Evolutionary conservation across 352 stramenopile species (phyloP).

Genomic region (Pythium volutum): DNA sequence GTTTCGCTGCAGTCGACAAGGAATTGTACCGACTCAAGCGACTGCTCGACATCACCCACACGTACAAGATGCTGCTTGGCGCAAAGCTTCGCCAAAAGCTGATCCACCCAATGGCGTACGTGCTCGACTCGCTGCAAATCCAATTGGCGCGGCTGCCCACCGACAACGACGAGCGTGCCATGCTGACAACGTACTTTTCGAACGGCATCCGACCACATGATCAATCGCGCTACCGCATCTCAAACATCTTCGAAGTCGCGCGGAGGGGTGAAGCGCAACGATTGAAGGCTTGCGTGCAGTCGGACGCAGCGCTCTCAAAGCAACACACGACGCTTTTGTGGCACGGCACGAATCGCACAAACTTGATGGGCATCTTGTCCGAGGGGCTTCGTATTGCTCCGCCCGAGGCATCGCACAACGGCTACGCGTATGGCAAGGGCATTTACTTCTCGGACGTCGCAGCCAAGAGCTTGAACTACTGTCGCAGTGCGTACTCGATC

Average conservation of each 20-base stretch:
- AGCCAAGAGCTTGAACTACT: slow-evolving; percentile 73
- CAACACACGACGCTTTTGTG: slow-evolving; percentile 67
- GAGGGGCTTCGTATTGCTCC: slow-evolving; percentile 81
- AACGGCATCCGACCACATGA: slow-evolving; percentile 34
- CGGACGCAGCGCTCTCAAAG: slow-evolving; percentile 29
- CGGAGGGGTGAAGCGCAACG: slow-evolving; percentile 47
- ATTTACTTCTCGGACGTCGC: slow-evolving; percentile 82
- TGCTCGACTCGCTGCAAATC: slow-evolving; percentile 69
- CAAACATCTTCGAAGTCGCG: slow-evolving; percentile 64
- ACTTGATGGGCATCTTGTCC: slow-evolving; percentile 80
- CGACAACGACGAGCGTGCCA: slow-evolving; percentile 34
- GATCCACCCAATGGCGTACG: slow-evolving; percentile 68
- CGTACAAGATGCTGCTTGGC: slow-evolving; percentile 75
- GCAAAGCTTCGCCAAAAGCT: slow-evolving; percentile 38
- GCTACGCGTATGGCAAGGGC: slow-evolving; percentile 81
- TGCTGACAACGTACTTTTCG: slow-evolving; percentile 66
- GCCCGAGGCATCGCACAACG: slow-evolving; percentile 66
- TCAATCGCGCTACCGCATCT: slow-evolving; percentile 42
- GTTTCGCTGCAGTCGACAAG: slow-evolving; percentile 47
- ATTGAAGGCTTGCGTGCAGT: slow-evolving; percentile 33
- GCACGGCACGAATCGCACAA: slow-evolving; percentile 77
- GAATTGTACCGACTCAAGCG: slow-evolving; percentile 61
- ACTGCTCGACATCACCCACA: slow-evolving; percentile 64
- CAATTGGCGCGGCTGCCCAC: slow-evolving; percentile 33
- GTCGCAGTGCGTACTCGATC: slow-evolving; percentile 44